Conservation (phyloP, 2,329 filamentous ascomycete species). For the Amylocarpus encephaloides region DNA sequence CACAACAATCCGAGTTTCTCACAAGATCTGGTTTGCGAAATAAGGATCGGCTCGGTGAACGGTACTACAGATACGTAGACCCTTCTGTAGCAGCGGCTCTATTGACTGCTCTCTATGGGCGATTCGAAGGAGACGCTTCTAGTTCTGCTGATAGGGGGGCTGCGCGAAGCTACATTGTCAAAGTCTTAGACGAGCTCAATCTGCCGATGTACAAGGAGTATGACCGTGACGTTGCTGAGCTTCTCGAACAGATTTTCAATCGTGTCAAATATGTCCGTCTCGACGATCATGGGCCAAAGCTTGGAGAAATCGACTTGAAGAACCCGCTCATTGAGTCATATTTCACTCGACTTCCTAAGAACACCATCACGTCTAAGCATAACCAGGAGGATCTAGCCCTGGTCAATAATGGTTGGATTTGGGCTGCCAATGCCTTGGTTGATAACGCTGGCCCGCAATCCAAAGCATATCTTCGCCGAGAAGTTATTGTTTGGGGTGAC, state of each 20-base stretch:
- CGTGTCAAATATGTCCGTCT: constrained; percentile 90
- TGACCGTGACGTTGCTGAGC: constrained; percentile 72
- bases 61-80: constrained; percentile 67
- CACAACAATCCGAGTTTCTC: constrained; percentile 50
- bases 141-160: constrained; percentile 44
- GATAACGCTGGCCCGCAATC: constrained; percentile 91
- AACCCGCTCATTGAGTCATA: constrained; percentile 89
- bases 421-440: constrained; percentile 89
- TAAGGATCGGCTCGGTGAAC: constrained; percentile 68
- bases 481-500: constrained; percentile 97
- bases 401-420: constrained; percentile 97
- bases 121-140: constrained; percentile 48
- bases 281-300: constrained; percentile 84
- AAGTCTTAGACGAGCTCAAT: constrained; percentile 77
- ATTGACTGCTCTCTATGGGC: constrained; percentile 61
- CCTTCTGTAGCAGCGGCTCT: constrained; percentile 64
- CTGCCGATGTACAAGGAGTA: constrained; percentile 88
- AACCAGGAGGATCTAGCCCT: constrained; percentile 71
- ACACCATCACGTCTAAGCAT: constrained; percentile 71
- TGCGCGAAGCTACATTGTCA: constrained; percentile 48
- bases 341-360: constrained; percentile 81
- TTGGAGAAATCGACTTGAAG: constrained; percentile 68
- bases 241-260: constrained; percentile 87
- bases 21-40: constrained; percentile 63
- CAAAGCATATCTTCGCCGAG: constrained; percentile 85